Conservation (phyloP, 1,139 yeast genomes). For the Eremothecium gossypii region DNA sequence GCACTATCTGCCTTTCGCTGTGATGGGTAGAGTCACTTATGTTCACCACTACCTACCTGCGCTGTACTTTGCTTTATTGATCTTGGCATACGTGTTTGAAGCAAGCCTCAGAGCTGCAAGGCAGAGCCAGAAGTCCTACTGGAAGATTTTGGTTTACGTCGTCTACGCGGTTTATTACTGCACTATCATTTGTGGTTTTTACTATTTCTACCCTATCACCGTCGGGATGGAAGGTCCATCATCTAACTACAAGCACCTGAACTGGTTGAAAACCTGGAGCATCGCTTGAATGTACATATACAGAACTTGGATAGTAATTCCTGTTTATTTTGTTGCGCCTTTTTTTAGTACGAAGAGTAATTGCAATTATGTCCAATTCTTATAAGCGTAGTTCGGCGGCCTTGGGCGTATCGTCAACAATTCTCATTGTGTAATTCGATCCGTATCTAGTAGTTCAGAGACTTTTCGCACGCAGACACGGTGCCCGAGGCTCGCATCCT, state of each 20-base stretch:
- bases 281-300: constrained; percentile 25
- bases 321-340: too few species aligned
- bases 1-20: constrained; percentile 81
- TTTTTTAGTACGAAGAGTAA: too few species aligned
- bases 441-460: too few species aligned
- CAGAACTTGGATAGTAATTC: too few species aligned
- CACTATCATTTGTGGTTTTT: constrained; percentile 56
- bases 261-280: constrained; percentile 72
- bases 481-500: too few species aligned
- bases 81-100: constrained; percentile 69
- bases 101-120: constrained; percentile 16
- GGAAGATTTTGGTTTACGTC: constrained; percentile 25
- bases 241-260: constrained; percentile 56
- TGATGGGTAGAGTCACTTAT: constrained; percentile 96
- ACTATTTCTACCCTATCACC: constrained; percentile 65
- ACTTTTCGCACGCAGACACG: too few species aligned
- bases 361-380: too few species aligned
- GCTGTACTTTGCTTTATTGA: constrained; percentile 83
- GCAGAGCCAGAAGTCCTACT: constrained; percentile 35
- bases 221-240: constrained; percentile 89
- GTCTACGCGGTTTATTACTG: constrained; percentile 41
- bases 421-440: too few species aligned
- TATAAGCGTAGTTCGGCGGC: too few species aligned
- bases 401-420: too few species aligned
- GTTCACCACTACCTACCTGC: constrained; percentile 98